Base-by-base conservation (phyloP, 148 eudicot genomes). In the Drosera capensis region DNA sequence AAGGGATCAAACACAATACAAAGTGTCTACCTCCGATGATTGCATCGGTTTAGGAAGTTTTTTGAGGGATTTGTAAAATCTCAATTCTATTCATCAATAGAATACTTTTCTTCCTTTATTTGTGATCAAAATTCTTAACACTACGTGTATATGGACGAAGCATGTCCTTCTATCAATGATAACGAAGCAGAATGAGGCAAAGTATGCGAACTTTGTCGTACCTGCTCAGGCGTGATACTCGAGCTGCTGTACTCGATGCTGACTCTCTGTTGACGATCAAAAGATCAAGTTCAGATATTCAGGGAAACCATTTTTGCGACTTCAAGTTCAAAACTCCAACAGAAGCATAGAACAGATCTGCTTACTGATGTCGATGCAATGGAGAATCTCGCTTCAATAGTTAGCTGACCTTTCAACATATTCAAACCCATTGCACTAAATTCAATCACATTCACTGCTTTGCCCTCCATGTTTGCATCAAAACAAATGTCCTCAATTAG, bases 371-470 rank as follows among this genome's bases (percentile, higher is more conserved):
- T 52, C 3, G 96, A 78, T 26, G 72, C 73, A 52, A 61, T 45
- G 34, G 52, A 67, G 68, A 78, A 86, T 24, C 80, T 68, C 28
- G 94, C 79, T 20, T 82, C 79, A 39, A 86, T 74, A 14, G 65
- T 70, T 35, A 86, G 78, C 72, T 73, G 73, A 22, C 96, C 96
- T 52, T 56, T 75, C 47, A 86, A 65, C 62, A 86, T 45, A 64
- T 57, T 74, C 48, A 86, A 55, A 26, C 88, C 96, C 67, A 73
- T 76, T 50, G 79, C 87, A 57, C 65, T 82, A 80, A 86, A 86
- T 62, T 58, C 64, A 62, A 86, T 62, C 59, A 74, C 71, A 56
- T 86, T 86, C 20, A 79, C 88, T 75, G 96, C 94, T 86, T 86
- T 82, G 39, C 78, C 74, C 96, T 86, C 93, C 96, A 78, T 73